Conservation (phyloP, 371 early-diverging fungal genomes). For the Mucor piriformis region DNA sequence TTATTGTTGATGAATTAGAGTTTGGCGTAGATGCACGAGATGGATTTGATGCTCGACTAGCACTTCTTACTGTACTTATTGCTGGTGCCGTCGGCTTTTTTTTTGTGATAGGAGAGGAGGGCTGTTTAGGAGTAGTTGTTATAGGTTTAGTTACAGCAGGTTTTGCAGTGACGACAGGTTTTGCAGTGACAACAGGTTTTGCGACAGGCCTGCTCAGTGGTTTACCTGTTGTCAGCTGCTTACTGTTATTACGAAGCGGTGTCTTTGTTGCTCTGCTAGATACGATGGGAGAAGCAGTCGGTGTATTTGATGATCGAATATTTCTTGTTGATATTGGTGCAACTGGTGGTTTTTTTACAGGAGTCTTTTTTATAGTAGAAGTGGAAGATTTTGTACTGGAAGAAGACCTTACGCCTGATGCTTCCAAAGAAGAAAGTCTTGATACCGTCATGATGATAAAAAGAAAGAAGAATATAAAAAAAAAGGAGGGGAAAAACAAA, state of each 20-base stretch:
- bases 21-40: not conserved
- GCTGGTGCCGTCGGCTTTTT: not conserved
- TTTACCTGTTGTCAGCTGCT: not conserved
- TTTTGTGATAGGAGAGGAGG: not conserved
- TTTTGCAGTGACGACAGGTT: not conserved
- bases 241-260: not conserved
- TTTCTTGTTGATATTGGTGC: not conserved
- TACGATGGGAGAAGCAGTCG: not conserved
- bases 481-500: not conserved
- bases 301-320: not conserved
- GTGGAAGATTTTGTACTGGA: not conserved
- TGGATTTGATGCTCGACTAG: not conserved
- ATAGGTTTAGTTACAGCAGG: not conserved
- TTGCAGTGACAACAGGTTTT: not conserved
- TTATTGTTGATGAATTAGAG: not conserved
- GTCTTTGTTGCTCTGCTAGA: not conserved
- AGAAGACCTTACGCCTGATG: constrained; percentile 6
- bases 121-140: not conserved
- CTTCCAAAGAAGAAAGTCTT: constrained; percentile 10
- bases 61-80: not conserved
- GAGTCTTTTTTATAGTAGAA: not conserved
- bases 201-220: not conserved
- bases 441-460: not conserved
- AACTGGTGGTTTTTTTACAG: not conserved
- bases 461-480: not conserved